Percentiles rank a stretch among this genome's conserved stretches.
These are phyloP conservation scores for Noccaea bulbosa DNA, from an alignment of 345 rosid genomes.

Conservation along the genomic window DNA sequence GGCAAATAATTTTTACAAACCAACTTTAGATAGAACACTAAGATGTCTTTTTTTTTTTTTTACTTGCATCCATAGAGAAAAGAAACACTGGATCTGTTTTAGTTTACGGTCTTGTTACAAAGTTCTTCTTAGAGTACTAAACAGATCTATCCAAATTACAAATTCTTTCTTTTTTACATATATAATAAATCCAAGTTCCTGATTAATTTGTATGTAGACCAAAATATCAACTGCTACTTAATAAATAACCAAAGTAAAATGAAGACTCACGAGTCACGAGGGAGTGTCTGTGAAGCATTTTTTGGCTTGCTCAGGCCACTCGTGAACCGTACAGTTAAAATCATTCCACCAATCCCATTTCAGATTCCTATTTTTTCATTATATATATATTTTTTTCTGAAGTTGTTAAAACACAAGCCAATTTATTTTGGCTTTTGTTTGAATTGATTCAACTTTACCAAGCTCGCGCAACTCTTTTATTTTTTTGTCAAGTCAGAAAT, in stretches of 20 bases:
- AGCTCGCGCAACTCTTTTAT: not conserved
- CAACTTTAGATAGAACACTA: constrained; percentile 7
- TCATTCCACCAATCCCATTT: constrained; percentile 29
- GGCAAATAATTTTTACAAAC: not conserved
- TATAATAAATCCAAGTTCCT: not conserved
- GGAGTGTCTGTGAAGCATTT: constrained; percentile 33
- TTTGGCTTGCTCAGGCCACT: constrained; percentile 28
- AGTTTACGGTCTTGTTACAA: not conserved
- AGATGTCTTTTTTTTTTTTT: not conserved
- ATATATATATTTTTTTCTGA: not conserved
- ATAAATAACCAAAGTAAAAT: constrained; percentile 23
- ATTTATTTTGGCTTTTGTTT: not conserved
- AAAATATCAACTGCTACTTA: constrained; percentile 6
- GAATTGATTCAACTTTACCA: not conserved
- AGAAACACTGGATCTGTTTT: not conserved
- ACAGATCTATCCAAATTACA: too few species aligned
- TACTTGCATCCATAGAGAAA: not conserved
- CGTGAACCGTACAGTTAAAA: constrained; percentile 27
- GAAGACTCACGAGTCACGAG: constrained; percentile 20
- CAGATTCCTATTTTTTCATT: constrained; percentile 12
- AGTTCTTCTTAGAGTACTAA: not conserved
- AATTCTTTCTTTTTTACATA: too few species aligned
- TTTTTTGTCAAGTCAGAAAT: too few species aligned
- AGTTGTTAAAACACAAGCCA: not conserved
- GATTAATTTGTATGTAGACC: constrained; percentile 13